These are phyloP conservation scores for Aspergillus vadensis DNA, from an alignment of 2,329 filamentous ascomycete species.

Conservation along the genomic window DNA sequence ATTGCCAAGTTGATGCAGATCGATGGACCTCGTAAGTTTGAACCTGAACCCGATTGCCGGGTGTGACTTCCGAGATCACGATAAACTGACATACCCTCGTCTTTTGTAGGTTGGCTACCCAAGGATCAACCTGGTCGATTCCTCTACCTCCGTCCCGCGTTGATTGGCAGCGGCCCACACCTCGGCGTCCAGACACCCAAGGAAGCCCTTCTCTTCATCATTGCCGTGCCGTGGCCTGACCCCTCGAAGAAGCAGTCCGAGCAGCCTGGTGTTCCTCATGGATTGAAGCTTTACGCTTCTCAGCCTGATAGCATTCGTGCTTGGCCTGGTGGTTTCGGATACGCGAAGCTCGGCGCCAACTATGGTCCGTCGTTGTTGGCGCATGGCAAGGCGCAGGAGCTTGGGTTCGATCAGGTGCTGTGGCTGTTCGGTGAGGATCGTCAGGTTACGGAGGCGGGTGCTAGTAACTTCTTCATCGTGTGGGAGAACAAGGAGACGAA, in stretches of 20 bases:
- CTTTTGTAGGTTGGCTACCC: constrained; percentile 69
- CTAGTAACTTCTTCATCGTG: constrained; percentile 87
- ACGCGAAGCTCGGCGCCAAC: constrained; percentile 90
- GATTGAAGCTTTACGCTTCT: constrained; percentile 73
- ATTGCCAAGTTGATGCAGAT: constrained; percentile 70
- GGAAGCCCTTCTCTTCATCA: constrained; percentile 87
- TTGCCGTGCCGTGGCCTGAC: constrained; percentile 54
- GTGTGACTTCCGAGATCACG: not conserved
- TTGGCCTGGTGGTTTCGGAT: constrained; percentile 91
- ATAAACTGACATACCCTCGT: not conserved
- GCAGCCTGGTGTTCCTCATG: constrained; percentile 22
- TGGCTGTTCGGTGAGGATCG: constrained; percentile 82
- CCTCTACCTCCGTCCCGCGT: constrained; percentile 81
- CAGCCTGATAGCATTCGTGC: constrained; percentile 82
- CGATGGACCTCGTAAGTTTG: constrained; percentile 58
- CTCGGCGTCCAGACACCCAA: constrained; percentile 78
- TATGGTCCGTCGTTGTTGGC: constrained; percentile 83
- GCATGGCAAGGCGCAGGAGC: constrained; percentile 69
- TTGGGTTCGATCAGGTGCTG: constrained; percentile 86
- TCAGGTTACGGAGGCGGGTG: constrained; percentile 86
- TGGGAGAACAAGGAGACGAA: constrained; percentile 63
- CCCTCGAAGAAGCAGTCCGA: constrained; percentile 31
- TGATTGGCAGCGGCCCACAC: constrained; percentile 80
- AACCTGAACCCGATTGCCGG: constrained; percentile 13
- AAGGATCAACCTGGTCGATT: constrained; percentile 62